A percentile compares a stretch with the other conserved stretches of the same genome.
These are phyloP conservation scores for Takashimella koratensis DNA, from an alignment of 1,284 basidiomycete species.

Conservation along the genomic window DNA sequence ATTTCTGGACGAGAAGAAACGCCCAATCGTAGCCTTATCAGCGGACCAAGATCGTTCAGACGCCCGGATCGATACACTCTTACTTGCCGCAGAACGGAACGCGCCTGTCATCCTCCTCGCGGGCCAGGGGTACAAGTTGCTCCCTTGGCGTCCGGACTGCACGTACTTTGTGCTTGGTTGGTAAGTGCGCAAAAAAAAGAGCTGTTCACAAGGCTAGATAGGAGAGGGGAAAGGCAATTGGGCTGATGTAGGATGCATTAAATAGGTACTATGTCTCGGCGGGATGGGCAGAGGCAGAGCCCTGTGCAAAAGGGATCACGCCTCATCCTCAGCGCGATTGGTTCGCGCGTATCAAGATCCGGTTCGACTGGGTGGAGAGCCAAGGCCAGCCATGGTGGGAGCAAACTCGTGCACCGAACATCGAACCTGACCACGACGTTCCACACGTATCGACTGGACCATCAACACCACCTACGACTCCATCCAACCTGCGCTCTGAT, in stretches of 20 bases:
- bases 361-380: conserved; percentile 42
- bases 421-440: background rate
- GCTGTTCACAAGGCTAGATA: too few relatives aligned
- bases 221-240: too few relatives aligned
- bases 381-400: conserved; percentile 45
- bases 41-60: conserved; percentile 34
- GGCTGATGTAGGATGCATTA: background rate
- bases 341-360: conserved; percentile 39
- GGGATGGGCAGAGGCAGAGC: conserved; percentile 42
- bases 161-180: conserved; percentile 42
- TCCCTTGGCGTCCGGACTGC: conserved; percentile 35
- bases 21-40: conserved; percentile 9
- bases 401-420: background rate
- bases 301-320: conserved; percentile 10
- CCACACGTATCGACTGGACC: background rate
- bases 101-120: conserved; percentile 38
- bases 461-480: background rate
- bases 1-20: conserved; percentile 2
- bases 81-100: conserved; percentile 21
- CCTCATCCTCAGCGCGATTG: conserved; percentile 18
- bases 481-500: too few relatives aligned
- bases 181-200: conserved; percentile 27
- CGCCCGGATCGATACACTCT: conserved; percentile 33
- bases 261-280: conserved; percentile 44
- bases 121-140: conserved; percentile 33